A percentile compares a stretch with the other conserved stretches of the same genome.
Conservation (phyloP, 202 grass and related monocot genomes). For the Zizania palustris region DNA sequence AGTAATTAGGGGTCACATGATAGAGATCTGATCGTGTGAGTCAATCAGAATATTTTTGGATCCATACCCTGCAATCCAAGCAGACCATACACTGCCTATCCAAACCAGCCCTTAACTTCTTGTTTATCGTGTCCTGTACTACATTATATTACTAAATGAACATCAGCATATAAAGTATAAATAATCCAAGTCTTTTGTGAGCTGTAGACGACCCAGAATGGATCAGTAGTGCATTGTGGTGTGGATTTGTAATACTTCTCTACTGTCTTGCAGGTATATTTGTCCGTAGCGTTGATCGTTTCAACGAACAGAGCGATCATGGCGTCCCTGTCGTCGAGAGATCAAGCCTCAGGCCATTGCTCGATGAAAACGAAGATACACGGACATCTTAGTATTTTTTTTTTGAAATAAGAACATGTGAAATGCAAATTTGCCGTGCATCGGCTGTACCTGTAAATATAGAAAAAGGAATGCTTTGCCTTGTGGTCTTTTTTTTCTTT, state of each 20-base stretch:
- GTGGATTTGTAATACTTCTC: constrained; percentile 2
- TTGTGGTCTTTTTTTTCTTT: not conserved
- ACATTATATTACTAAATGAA: not conserved
- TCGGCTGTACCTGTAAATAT: constrained; percentile 54
- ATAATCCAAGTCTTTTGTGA: not conserved
- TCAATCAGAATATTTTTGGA: not conserved
- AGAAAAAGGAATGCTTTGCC: constrained; percentile 1
- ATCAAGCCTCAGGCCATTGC: constrained; percentile 74
- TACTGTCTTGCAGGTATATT: constrained; percentile 68
- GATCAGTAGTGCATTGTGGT: not conserved
- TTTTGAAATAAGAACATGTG: too few relatives aligned
- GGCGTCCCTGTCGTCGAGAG: constrained; percentile 49
- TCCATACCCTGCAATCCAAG: not conserved
- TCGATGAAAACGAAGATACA: constrained; percentile 57
- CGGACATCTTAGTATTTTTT: constrained; percentile 25
- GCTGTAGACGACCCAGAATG: not conserved
- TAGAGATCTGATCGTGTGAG: not conserved
- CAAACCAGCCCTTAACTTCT: not conserved
- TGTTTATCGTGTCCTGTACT: not conserved
- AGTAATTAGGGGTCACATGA: not conserved
- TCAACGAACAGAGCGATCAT: constrained; percentile 63
- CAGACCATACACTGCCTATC: not conserved
- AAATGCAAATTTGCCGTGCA: constrained; percentile 51
- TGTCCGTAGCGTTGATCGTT: constrained; percentile 77
- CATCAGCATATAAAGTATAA: not conserved